Evolutionary conservation across 2,329 filamentous ascomycete genomes (phyloP), one percentile per base, ranked within the genome.

Genomic region (Ophiobolus disseminans): DNA sequence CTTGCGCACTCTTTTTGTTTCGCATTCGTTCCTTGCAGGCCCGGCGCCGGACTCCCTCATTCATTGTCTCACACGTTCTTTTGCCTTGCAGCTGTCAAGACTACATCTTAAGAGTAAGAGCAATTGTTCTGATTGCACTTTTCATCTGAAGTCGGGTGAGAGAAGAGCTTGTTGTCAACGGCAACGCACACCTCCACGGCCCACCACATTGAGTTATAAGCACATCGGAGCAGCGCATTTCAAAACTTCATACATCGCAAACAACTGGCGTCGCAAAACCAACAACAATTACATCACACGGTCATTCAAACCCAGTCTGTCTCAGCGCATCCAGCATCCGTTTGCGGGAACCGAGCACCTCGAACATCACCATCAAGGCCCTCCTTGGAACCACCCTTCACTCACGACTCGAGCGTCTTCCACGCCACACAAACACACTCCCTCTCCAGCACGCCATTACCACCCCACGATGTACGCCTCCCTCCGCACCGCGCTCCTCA

Each of bases 71-170:
- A 56, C 43, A 48, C 51, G 48, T 43, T 61, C 58, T 48, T 57
- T 57, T 55, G 53, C 64, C 61, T 65, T 69, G 58, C 63, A 62
- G 58, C n/a, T n/a, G n/a, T n/a, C n/a, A n/a, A n/a, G n/a, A n/a
- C n/a, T n/a, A n/a, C n/a, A n/a, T n/a, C n/a, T n/a, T n/a, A n/a
- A n/a, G n/a, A n/a, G n/a, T n/a, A n/a, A n/a, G n/a, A n/a, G n/a
- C n/a, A n/a, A n/a, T n/a, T n/a, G n/a, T n/a, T n/a, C n/a, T n/a
- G n/a, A n/a, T n/a, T n/a, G n/a, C n/a, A n/a, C n/a, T n/a, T n/a
- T n/a, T n/a, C n/a, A n/a, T n/a, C n/a, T n/a, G 26, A 25, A 20
- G 30, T 36, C 9, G 30, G 16, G 10, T 6, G 23, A 32, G n/a
- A 14, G 31, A 48, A 40, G 35, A 35, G 48, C 20, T 38, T 45